Base-by-base conservation (phyloP, 208 protist genomes). In the Strigomonas oncopelti region DNA sequence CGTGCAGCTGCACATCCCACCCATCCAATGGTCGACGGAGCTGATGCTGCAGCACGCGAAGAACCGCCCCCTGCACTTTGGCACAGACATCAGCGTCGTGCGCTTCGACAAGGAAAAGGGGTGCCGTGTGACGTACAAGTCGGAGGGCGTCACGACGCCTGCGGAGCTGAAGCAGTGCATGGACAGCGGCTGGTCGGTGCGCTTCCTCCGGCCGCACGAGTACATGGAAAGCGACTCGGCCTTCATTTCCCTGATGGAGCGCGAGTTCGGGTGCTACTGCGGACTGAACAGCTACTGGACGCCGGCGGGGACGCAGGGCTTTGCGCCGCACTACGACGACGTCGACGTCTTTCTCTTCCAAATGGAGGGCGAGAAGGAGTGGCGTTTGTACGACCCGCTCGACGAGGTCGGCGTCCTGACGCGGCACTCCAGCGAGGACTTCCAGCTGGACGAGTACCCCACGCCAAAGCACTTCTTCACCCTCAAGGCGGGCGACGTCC, bases 241-340 rank as follows among this genome's bases (percentile, higher is more conserved):
- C 16, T 75, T 97, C 61, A 71, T 95, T 27, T 71, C 74, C 0
- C 57, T 73, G 9, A 78, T 98, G 56, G 92, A 98, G 74, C 60
- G 76, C 29, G 78, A 90, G 57, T 97, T 97, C 65, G 70, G 74
- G 54, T 92, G 80, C 67, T 84, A 84, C 55, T 92, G 87, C 54
- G 96, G 96, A 18, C 74, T 89, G 32, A 98, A 98, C 81, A 88
- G 90, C 61, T 98, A 98, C 81, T 87, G 97, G 68, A 98, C 97
- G 1, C 95, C 96, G 11, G 70, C 90, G 34, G 71, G 80, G 52
- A 88, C 86, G 46, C 87, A 97, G 68, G 92, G 93, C 27, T 96
- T 97, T 59, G 97, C 97, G 3, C 96, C 97, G 51, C 97, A 98
- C 83, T 97, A 94, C 77, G 97, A 98, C 71, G 97, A 98, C 73